Evolutionary conservation across 495 filamentous ascomycete genomes (phyloP).

Genomic region (Sordaria brevicollis): DNA sequence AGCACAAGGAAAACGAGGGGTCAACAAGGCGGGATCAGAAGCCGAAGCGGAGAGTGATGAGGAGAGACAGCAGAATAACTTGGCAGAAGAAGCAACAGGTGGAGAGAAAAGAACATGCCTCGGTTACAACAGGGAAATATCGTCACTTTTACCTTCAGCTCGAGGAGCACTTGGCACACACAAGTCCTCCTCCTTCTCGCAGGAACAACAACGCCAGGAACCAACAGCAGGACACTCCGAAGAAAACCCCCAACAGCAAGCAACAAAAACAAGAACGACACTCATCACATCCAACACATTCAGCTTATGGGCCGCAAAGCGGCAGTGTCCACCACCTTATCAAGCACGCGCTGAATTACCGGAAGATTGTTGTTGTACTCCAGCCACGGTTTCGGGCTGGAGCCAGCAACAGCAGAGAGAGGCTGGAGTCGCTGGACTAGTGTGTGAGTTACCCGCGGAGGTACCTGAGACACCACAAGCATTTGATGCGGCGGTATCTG

Average conservation of each 20-base stretch:
- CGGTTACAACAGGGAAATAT: background rate
- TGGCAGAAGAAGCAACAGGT: background rate
- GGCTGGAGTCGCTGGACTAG: too few relatives aligned
- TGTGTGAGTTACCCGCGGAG: background rate
- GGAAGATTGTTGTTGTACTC: background rate
- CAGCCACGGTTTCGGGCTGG: background rate
- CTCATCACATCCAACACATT: background rate
- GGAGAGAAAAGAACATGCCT: background rate
- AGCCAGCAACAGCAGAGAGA: background rate
- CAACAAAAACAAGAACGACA: background rate
- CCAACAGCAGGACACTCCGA: background rate
- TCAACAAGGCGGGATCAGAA: background rate
- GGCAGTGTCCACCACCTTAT: background rate
- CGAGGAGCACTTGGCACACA: background rate
- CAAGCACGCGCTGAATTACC: background rate
- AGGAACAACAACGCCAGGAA: background rate
- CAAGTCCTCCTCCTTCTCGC: background rate
- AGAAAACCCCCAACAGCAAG: background rate
- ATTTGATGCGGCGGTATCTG: too few relatives aligned
- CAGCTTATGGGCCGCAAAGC: background rate
- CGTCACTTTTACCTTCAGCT: background rate
- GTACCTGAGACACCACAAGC: background rate
- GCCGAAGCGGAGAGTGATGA: background rate
- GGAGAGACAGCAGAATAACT: background rate
- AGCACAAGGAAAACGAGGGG: background rate